phyloP scores from a whole-genome alignment of 1,139 yeast species.

The Yamadazyma atmosphaerica region DNA sequence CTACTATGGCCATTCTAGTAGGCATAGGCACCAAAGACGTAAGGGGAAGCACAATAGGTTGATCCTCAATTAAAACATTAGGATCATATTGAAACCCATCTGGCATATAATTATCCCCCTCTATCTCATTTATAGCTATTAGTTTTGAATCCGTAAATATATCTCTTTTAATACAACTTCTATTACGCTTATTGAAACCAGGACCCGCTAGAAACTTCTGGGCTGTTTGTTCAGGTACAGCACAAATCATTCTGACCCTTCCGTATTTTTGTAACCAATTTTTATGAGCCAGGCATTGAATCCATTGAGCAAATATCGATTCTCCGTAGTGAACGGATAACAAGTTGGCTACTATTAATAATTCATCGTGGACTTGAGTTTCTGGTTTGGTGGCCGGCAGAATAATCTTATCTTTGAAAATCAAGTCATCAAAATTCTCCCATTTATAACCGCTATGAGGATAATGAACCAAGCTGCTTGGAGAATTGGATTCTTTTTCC shows the following conservation, averaged over 20 bases:
- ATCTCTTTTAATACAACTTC: slow-evolving; percentile 62
- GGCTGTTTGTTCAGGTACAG: slow-evolving; percentile 62
- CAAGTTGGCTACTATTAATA: slow-evolving; percentile 67
- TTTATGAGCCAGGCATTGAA: slow-evolving; percentile 63
- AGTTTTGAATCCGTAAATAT: slow-evolving; percentile 55
- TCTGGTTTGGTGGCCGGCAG: slow-evolving; percentile 41
- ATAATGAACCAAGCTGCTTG: slow-evolving; percentile 31
- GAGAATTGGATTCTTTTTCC: slow-evolving; percentile 21
- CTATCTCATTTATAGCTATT: slow-evolving; percentile 44
- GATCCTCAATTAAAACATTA: slow-evolving; percentile 34
- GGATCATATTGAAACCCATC: slow-evolving; percentile 41
- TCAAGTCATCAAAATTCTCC: slow-evolving; percentile 53
- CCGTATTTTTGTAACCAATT: slow-evolving; percentile 82
- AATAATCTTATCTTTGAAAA: slow-evolving; percentile 40
- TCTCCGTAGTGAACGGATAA: slow-evolving; percentile 55
- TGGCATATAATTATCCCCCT: slow-evolving; percentile 19
- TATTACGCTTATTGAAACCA: slow-evolving; percentile 47
- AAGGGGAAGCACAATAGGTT: slow-evolving; percentile 33
- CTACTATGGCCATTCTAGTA: slow-evolving; percentile 48
- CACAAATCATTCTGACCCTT: slow-evolving; percentile 65
- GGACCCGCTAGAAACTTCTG: slow-evolving; percentile 57
- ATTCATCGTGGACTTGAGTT: slow-evolving; percentile 56
- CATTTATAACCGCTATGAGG: slow-evolving; percentile 62
- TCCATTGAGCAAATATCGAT: slow-evolving; percentile 73
- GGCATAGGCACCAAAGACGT: slow-evolving; percentile 25